Evolutionary conservation across 306 rosid species (phyloP).

Genomic region (Begonia peltatifolia): DNA sequence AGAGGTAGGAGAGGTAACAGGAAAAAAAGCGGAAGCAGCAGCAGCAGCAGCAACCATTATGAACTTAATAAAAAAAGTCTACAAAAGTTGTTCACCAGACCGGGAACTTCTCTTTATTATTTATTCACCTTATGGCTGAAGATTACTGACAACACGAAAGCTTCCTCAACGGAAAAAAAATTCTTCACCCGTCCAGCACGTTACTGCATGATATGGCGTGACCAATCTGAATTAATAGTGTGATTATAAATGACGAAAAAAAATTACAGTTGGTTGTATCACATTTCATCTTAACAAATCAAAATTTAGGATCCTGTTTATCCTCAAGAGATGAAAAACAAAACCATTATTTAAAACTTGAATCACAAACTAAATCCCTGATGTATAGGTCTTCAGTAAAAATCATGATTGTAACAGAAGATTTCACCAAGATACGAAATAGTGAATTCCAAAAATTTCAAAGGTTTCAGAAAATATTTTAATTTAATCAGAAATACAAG

Average conservation of each 20-base stretch:
- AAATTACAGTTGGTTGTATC: too few relatives aligned
- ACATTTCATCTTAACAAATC: too few relatives aligned
- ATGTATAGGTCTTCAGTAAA: too few relatives aligned
- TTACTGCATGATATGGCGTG: neutral
- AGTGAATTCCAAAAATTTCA: too few relatives aligned
- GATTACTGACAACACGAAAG: neutral
- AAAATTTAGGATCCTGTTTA: too few relatives aligned
- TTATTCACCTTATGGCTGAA: constrained; percentile 4
- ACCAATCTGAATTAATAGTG: constrained; percentile 9
- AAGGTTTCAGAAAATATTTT: too few relatives aligned
- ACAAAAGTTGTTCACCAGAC: constrained; percentile 12
- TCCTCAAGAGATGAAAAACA: too few relatives aligned
- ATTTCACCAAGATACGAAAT: too few relatives aligned
- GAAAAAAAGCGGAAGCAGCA: constrained; percentile 60
- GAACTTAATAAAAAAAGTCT: constrained; percentile 17
- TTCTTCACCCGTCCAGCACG: neutral
- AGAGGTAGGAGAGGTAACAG: constrained; percentile 41
- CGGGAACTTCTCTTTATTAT: constrained; percentile 8
- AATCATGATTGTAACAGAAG: too few relatives aligned
- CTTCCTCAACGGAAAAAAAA: constrained; percentile 1
- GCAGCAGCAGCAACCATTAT: constrained; percentile 93
- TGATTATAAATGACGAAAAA: neutral
- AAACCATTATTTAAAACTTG: too few relatives aligned
- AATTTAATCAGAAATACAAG: too few relatives aligned
- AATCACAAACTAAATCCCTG: too few relatives aligned